Conservation (phyloP, 1,284 basidiomycete species). For the Tylopilus sp. region DNA sequence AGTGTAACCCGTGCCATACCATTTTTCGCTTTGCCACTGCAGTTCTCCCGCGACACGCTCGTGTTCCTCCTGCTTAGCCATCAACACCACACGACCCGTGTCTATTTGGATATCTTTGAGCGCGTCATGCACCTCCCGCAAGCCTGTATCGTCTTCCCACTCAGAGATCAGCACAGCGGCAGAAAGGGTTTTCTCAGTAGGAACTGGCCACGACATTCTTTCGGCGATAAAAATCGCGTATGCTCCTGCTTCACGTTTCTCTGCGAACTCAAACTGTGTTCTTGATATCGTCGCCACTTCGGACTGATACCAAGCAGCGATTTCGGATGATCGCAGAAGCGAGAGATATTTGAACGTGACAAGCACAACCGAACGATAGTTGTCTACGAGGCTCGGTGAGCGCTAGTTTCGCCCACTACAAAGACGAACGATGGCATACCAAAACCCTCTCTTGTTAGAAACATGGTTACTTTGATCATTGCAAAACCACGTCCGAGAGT, state of each 20-base stretch:
- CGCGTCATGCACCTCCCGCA: slow-evolving; percentile 58
- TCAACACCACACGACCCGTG: slow-evolving; percentile 70
- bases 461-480: slow-evolving; percentile 81
- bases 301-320: slow-evolving; percentile 71
- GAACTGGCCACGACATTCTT: slow-evolving; percentile 74
- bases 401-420: slow-evolving; percentile 4
- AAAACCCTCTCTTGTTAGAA: slow-evolving; percentile 85
- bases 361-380: slow-evolving; percentile 72
- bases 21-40: slow-evolving; percentile 70
- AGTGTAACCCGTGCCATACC: slow-evolving; percentile 83
- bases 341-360: slow-evolving; percentile 85
- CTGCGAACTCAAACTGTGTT: slow-evolving; percentile 84
- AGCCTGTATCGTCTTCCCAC: slow-evolving; percentile 60
- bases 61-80: slow-evolving; percentile 69
- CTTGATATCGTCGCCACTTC: slow-evolving; percentile 75
- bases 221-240: slow-evolving; percentile 80
- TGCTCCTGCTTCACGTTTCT: slow-evolving; percentile 75
- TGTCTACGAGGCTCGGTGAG: slow-evolving; percentile 37
- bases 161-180: slow-evolving; percentile 73
- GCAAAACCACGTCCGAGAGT: slow-evolving; percentile 78
- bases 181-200: slow-evolving; percentile 74
- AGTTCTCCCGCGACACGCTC: slow-evolving; percentile 45
- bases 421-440: slow-evolving; percentile 44
- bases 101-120: slow-evolving; percentile 42
- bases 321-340: slow-evolving; percentile 66